Evolutionary conservation across 257 asterid genomes (phyloP).

Genomic region (Thymus mandschuricus): DNA sequence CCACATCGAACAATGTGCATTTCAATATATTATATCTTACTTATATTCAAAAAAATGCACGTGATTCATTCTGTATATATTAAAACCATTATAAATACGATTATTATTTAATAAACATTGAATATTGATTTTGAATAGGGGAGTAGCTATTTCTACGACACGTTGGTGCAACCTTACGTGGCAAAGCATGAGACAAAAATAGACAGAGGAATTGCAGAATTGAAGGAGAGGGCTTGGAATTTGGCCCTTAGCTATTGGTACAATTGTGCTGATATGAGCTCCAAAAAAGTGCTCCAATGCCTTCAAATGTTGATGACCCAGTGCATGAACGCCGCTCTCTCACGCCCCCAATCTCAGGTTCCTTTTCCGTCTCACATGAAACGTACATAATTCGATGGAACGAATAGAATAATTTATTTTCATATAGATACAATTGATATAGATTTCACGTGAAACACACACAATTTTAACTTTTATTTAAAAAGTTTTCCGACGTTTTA

Average conservation of each 20-base stretch:
- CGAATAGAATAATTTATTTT: neutral
- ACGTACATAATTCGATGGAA: neutral
- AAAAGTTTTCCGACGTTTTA: neutral
- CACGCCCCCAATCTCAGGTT: conserved; percentile 41
- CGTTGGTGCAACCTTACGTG: conserved; percentile 61
- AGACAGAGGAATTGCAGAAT: conserved; percentile 55
- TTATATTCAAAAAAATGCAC: too few relatives aligned
- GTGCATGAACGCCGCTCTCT: conserved; percentile 31
- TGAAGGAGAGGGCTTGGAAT: conserved; percentile 67
- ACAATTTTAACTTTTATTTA: neutral
- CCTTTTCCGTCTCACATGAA: conserved; percentile 1
- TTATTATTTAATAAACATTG: neutral
- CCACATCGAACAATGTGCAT: too few relatives aligned
- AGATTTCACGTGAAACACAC: neutral
- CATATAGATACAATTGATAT: neutral
- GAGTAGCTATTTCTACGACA: conserved; percentile 59
- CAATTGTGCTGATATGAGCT: conserved; percentile 60
- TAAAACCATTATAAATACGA: too few relatives aligned
- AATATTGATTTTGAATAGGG: conserved; percentile 46
- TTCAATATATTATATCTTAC: too few relatives aligned
- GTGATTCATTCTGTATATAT: too few relatives aligned
- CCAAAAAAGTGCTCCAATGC: conserved; percentile 47
- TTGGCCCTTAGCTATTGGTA: conserved; percentile 63
- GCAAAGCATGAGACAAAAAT: conserved; percentile 60
- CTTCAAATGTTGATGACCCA: conserved; percentile 53